Base-by-base conservation (phyloP, 495 filamentous ascomycete species). In the Aspergillus baeticus region DNA sequence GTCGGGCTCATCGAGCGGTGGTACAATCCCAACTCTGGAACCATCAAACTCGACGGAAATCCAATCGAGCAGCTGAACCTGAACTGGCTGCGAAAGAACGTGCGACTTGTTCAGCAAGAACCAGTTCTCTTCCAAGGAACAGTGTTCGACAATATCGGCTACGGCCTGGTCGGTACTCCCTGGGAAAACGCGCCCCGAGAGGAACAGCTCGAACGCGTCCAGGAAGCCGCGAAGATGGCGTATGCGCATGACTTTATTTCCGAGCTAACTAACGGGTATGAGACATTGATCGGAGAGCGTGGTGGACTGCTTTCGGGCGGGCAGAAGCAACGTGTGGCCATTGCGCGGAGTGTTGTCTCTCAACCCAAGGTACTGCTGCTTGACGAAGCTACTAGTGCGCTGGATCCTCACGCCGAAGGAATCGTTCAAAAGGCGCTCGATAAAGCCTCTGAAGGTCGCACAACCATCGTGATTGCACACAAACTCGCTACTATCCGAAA, bases 381-480 rank as follows among this genome's bases (percentile, higher is more conserved):
- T 13, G 94, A 98, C 62, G 94, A 98, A 70, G 94, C 94, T 15
- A 98, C 94, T 1, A 90, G 87, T 31, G 92, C 92, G 1, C 79
- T 98, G 17, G 94, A 98, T 69, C 96, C 94, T 41, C 93, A 92
- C 65, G 92, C 90, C 13, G 94, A 98, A 73, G 90, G 90, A 29
- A 88, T 96, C 6, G 94, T 98, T 0, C 94, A 98, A 71, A 89
- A 89, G 38, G 94, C 94, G 15, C 79, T 98, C 14, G 92, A 97
- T 62, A 86, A 81, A 39, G 94, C 91, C 35, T 82, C 92, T 8
- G 80, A 88, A 58, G 94, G 93, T 10, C 83, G 94, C 15, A 98
- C 94, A 0, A 98, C 94, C 10, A 96, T 98, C 64, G 87, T 93
- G 10, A 98, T 98, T 64, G 95, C 94, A 18, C 94, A 98, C 70